Evolutionary conservation across 306 rosid species (phyloP).

Genomic region (Castanopsis chinensis): DNA sequence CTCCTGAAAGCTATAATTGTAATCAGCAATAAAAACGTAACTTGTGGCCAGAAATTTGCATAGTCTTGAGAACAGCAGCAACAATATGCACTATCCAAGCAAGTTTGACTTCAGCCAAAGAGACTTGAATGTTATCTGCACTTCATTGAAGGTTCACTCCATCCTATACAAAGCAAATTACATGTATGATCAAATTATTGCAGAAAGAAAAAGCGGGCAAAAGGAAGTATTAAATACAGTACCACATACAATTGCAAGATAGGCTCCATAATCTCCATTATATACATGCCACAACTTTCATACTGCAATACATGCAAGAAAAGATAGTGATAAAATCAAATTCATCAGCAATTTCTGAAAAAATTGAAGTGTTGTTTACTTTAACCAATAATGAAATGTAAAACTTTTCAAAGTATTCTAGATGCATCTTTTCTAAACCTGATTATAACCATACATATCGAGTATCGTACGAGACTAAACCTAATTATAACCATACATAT

Average conservation of each 20-base stretch:
- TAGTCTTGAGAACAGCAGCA: constrained; percentile 86
- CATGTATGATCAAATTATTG: no score
- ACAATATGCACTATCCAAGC: constrained; percentile 96
- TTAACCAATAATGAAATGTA: neutral
- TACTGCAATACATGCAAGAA: constrained; percentile 60
- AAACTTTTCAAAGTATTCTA: no score
- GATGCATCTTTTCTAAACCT: constrained; percentile 38
- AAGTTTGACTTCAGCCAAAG: constrained; percentile 84
- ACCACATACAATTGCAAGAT: constrained; percentile 86
- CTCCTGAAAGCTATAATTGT: no score
- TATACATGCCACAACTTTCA: constrained; percentile 84
- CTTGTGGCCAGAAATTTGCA: constrained; percentile 54
- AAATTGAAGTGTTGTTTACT: neutral
- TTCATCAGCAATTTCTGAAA: no score
- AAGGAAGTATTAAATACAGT: neutral
- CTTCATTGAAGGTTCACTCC: no score
- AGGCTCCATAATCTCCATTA: constrained; percentile 89
- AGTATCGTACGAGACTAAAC: constrained; percentile 17
- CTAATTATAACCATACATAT: constrained; percentile 31
- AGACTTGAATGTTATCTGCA: constrained; percentile 60
- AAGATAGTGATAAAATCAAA: neutral
- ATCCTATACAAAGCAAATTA: no score
- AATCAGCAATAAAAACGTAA: neutral
- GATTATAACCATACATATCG: constrained; percentile 12
- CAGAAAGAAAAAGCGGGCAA: no score